Evolutionary conservation across 768 basidiomycete genomes (phyloP).

Genomic region (Boletus tylopilopsis): DNA sequence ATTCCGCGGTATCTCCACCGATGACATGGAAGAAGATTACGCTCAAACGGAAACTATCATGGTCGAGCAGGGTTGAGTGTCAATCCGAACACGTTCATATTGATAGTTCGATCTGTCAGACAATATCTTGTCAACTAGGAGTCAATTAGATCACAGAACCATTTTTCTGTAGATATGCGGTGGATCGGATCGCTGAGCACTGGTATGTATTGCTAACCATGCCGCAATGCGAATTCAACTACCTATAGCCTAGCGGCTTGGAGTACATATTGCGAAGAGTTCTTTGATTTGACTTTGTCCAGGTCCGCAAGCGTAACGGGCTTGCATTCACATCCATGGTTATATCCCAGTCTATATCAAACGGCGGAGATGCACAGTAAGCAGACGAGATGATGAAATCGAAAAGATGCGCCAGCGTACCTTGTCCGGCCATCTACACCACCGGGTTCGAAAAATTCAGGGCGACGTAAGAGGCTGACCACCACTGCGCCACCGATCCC

Average conservation of each 20-base stretch:
- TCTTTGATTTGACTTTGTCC: slow-evolving; percentile 71
- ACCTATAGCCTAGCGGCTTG: slow-evolving; percentile 40
- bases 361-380: neutral
- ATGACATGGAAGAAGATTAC: no score
- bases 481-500: slow-evolving; percentile 81
- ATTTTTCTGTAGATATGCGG: no score
- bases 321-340: slow-evolving; percentile 68
- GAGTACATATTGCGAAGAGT: slow-evolving; percentile 45
- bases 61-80: no score
- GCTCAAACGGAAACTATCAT: no score
- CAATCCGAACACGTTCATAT: no score
- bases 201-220: no score
- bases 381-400: neutral
- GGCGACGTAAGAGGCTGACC: slow-evolving; percentile 69
- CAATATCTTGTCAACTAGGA: no score
- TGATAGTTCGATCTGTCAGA: no score
- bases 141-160: no score
- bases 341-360: slow-evolving; percentile 64
- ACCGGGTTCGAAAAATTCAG: slow-evolving; percentile 69
- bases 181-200: no score
- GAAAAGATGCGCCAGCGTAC: slow-evolving; percentile 32
- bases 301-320: slow-evolving; percentile 61
- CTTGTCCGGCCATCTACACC: slow-evolving; percentile 65
- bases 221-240: neutral
- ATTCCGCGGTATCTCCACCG: no score